Percentiles rank a stretch among this genome's conserved stretches.
These are phyloP conservation scores for Zygosaccharomyces bisporus DNA, from an alignment of 805 yeast species.

Conservation along the genomic window DNA sequence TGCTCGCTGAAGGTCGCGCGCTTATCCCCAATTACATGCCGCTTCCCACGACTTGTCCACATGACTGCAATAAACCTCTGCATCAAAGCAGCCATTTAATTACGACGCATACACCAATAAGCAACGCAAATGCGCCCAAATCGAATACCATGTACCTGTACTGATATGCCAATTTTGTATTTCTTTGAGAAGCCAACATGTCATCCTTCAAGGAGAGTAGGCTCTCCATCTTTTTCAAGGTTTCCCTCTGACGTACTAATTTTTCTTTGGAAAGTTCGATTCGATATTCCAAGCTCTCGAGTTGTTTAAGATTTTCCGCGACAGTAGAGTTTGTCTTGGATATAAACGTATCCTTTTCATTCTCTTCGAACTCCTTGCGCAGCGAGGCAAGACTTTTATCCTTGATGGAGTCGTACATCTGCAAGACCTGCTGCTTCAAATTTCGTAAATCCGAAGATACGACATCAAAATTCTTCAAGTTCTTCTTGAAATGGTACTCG, in stretches of 20 bases:
- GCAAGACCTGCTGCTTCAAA: constrained; percentile 26
- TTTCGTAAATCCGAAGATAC: constrained; percentile 26
- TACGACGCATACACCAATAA: constrained; percentile 5
- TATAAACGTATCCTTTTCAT: constrained; percentile 30
- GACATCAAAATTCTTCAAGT: constrained; percentile 27
- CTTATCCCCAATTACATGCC: not conserved
- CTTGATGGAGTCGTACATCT: constrained; percentile 31
- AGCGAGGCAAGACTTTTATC: constrained; percentile 30
- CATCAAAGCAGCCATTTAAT: constrained; percentile 11
- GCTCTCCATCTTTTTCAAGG: constrained; percentile 28
- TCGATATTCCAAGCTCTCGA: constrained; percentile 32
- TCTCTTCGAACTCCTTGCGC: constrained; percentile 28
- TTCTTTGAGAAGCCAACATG: constrained; percentile 18
- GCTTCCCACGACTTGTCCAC: not conserved
- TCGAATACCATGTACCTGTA: constrained; percentile 17
- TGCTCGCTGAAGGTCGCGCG: constrained; percentile 1
- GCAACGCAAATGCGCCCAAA: constrained; percentile 9
- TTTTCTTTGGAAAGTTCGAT: constrained; percentile 21
- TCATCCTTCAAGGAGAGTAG: constrained; percentile 21
- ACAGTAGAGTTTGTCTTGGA: constrained; percentile 16
- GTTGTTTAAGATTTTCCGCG: constrained; percentile 19
- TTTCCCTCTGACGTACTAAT: constrained; percentile 26
- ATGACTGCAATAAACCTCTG: not conserved
- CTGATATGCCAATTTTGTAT: constrained; percentile 18
- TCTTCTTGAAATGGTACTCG: constrained; percentile 31